Conservation (phyloP, 495 filamentous ascomycete species). For the Penicillium coprophilum region DNA sequence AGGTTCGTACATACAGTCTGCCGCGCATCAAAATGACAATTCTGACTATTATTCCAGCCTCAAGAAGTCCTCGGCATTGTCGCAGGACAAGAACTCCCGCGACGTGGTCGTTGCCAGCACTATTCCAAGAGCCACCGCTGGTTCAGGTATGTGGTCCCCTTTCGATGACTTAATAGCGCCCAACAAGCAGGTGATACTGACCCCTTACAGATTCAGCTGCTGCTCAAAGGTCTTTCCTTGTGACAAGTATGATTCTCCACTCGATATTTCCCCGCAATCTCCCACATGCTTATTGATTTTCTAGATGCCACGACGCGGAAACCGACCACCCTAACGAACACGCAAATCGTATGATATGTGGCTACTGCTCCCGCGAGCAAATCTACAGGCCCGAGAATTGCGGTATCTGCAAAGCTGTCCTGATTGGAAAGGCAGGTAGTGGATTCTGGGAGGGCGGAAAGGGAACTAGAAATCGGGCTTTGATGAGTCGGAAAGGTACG, state of each 20-base stretch:
- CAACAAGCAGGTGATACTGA: slow-evolving; percentile 2
- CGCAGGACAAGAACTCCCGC: slow-evolving; percentile 75
- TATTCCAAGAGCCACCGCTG: slow-evolving; percentile 80
- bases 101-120: slow-evolving; percentile 71
- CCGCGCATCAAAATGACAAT: background rate
- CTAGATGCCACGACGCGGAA: slow-evolving; percentile 71
- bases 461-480: slow-evolving; percentile 67
- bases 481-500: slow-evolving; percentile 68
- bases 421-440: slow-evolving; percentile 67
- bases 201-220: slow-evolving; percentile 53
- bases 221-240: slow-evolving; percentile 72
- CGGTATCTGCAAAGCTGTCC: slow-evolving; percentile 67
- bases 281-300: slow-evolving; percentile 13
- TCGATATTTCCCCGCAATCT: background rate
- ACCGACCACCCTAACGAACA: slow-evolving; percentile 77
- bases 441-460: slow-evolving; percentile 95
- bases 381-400: slow-evolving; percentile 80
- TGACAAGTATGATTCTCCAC: slow-evolving; percentile 53
- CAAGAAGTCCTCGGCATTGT: slow-evolving; percentile 76
- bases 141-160: slow-evolving; percentile 60
- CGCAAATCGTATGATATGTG: slow-evolving; percentile 88
- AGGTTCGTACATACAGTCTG: slow-evolving; percentile 32
- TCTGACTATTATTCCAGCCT: slow-evolving; percentile 23
- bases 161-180: background rate
- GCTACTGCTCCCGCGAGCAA: slow-evolving; percentile 80